A percentile compares a stretch with the other conserved stretches of the same genome.
Conservation (phyloP, 2,329 filamentous ascomycete genomes). For the Paecilomyces sp. region DNA sequence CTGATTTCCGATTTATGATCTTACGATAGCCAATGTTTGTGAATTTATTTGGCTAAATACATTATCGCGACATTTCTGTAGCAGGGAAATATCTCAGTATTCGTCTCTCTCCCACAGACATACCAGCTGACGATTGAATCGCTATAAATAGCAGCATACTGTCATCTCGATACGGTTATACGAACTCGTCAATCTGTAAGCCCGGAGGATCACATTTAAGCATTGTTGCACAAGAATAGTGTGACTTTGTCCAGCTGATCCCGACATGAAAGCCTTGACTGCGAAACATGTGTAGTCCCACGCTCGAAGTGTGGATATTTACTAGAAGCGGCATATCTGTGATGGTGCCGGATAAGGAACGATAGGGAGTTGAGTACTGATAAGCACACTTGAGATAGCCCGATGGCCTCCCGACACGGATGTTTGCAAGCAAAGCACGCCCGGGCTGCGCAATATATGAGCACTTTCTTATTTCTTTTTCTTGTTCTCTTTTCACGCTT, state of each 20-base stretch:
- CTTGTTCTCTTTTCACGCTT: neutral
- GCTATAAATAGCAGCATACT: neutral
- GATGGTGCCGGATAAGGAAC: neutral
- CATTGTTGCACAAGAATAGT: too few relatives aligned
- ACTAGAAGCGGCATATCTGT: neutral
- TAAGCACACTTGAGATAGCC: neutral
- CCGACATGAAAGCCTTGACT: neutral
- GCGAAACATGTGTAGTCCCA: neutral
- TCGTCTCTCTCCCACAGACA: neutral
- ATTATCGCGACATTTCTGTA: too few relatives aligned
- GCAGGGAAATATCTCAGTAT: neutral
- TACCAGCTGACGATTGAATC: neutral
- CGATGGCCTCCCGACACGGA: neutral
- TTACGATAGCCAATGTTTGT: neutral
- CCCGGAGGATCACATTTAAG: too few relatives aligned
- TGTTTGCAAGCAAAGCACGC: neutral
- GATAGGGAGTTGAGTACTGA: neutral
- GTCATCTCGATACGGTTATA: neutral
- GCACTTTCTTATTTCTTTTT: neutral
- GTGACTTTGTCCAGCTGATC: too few relatives aligned
- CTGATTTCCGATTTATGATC: neutral
- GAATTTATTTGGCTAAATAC: too few relatives aligned
- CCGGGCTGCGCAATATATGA: neutral
- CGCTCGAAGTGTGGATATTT: too few relatives aligned
- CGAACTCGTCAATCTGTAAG: neutral